Evolutionary conservation across 1,139 yeast genomes (phyloP).

Genomic region (Lodderomyces pseudojiufengensis): DNA sequence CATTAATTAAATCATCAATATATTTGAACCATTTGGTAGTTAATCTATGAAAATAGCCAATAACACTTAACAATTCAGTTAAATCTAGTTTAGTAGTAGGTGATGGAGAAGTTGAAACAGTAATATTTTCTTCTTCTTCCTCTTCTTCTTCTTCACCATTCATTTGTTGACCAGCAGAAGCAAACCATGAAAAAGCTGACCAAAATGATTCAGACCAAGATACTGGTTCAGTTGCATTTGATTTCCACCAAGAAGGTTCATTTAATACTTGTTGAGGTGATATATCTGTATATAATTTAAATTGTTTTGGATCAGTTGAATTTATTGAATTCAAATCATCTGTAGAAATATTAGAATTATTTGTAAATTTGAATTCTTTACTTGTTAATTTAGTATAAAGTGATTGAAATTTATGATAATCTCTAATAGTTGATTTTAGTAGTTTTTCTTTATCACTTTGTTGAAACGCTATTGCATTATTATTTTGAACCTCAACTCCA

Average conservation of each 20-base stretch:
- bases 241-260: slow-evolving; percentile 46
- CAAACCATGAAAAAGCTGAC: slow-evolving; percentile 81
- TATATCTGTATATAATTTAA: slow-evolving; percentile 2
- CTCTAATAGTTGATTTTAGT: slow-evolving; percentile 32
- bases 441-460: neutral
- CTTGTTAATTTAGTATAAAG: slow-evolving; percentile 24
- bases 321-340: slow-evolving; percentile 24
- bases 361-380: slow-evolving; percentile 8
- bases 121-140: too few relatives aligned
- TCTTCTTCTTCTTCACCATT: slow-evolving; percentile 1
- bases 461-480: neutral
- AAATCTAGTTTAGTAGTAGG: too few relatives aligned
- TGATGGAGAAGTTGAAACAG: too few relatives aligned
- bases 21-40: slow-evolving; percentile 44
- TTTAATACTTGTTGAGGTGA: slow-evolving; percentile 1
- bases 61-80: slow-evolving; percentile 28
- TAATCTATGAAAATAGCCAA: slow-evolving; percentile 55
- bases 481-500: slow-evolving; percentile 27
- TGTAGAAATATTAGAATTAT: slow-evolving; percentile 14
- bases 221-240: slow-evolving; percentile 45
- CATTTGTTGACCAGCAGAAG: slow-evolving; percentile 64
- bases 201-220: slow-evolving; percentile 66
- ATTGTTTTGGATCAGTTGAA: too few relatives aligned
- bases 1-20: slow-evolving; percentile 35
- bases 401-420: slow-evolving; percentile 35